These are phyloP conservation scores for Xylariomycetidae sp. DNA, from an alignment of 2,329 filamentous ascomycete species.

Conservation along the genomic window DNA sequence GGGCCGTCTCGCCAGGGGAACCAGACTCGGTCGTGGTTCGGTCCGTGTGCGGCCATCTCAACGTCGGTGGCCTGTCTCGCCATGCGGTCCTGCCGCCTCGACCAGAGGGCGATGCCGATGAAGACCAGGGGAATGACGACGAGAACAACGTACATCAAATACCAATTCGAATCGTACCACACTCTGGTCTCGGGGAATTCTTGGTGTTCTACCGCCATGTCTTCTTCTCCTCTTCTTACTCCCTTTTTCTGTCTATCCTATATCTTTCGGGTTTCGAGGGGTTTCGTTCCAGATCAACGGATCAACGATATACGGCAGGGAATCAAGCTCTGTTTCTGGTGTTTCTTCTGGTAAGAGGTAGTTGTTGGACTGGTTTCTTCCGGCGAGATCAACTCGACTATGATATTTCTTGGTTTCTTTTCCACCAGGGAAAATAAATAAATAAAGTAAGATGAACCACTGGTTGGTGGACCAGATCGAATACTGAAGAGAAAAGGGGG, in stretches of 20 bases:
- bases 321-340: too few relatives aligned
- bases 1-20: constrained; percentile 9
- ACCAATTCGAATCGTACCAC: constrained; percentile 20
- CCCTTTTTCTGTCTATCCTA: background rate
- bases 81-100: constrained; percentile 11
- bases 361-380: too few relatives aligned
- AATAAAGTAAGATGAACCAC: background rate
- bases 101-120: constrained; percentile 10
- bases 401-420: too few relatives aligned
- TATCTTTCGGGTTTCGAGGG: too few relatives aligned
- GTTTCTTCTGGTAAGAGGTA: too few relatives aligned
- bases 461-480: constrained; percentile 22
- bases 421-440: background rate
- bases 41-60: constrained; percentile 25
- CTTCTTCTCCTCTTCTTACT: background rate
- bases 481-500: too few relatives aligned
- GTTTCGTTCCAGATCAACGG: too few relatives aligned
- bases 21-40: constrained; percentile 18
- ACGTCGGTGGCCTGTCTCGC: constrained; percentile 8
- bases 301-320: too few relatives aligned
- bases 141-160: constrained; percentile 18
- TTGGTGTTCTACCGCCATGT: constrained; percentile 1
- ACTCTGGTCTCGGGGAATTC: constrained; percentile 2
- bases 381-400: constrained; percentile 6
- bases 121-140: constrained; percentile 19